Base-by-base conservation (phyloP, 495 filamentous ascomycete species). In the Jackrogersella minutella region DNA sequence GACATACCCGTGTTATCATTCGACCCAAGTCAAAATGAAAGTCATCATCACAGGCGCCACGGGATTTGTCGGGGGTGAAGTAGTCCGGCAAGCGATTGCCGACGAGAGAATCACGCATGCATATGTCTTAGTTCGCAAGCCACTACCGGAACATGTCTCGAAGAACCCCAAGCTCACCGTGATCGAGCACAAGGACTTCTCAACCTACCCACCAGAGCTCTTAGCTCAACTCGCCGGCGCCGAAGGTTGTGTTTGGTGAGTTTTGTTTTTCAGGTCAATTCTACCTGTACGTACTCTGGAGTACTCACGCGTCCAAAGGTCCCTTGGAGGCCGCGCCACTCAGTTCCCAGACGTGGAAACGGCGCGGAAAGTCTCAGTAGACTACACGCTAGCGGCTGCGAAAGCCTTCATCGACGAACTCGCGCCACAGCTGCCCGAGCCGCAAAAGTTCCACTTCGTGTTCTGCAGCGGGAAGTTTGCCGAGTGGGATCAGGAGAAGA, bases 201-300 rank as follows among this genome's bases (percentile, higher is more conserved):
- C 73, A 0, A 55, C 47, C 1, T 84, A 82, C 54, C 68, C 82
- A 0, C 72, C 72, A 0, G 65, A 73, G 2, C 62, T 83, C 9
- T 43, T 80, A 11, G 46, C 73, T 14, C 69, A 78, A n/a, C 65
- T 87, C 2, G 53, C 67, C n/a, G 83, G 80, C 33, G 84, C 81
- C 0, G 77, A 83, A 31, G 82, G 77, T 13, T 86, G 84, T 66
- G 76, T 87, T 22, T 87, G 84, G 84, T 82, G 58, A 62, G 64
- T 68, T 46, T 31, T n/a, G 64, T 68, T 46, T 31, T n/a, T 2
- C 7, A 21, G 5, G 28, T 26, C 10, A 5, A 5, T 16, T 36
- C 31, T 21, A 2, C 17, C 10, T 30, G 34, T 9, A 30, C 19
- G n/a, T 10, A 34, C 2, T 14, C 10, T 21, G 30, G 26, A 13